Percentiles rank a stretch among this genome's conserved stretches.
phyloP scores from a whole-genome alignment of 768 basidiomycete genomes.

The Psilocybe sp. region DNA sequence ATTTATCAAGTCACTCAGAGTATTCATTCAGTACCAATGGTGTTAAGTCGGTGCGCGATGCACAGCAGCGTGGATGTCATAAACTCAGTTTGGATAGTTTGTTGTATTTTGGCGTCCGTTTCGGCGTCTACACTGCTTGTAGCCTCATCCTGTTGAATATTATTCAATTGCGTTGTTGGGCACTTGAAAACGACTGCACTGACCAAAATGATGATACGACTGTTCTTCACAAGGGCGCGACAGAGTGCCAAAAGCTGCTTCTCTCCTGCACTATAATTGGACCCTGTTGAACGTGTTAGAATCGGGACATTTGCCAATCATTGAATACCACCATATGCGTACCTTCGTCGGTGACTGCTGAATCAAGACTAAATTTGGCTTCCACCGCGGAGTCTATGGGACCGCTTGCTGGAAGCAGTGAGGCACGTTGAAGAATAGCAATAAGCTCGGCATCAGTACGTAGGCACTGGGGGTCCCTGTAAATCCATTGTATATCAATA shows the following conservation, averaged over 20 bases:
- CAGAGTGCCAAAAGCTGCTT: conserved; percentile 62
- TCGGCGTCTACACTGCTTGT: conserved; percentile 62
- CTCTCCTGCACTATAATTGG: conserved; percentile 68
- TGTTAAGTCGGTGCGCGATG: conserved; percentile 58
- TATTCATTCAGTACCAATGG: conserved; percentile 38
- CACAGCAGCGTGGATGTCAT: conserved; percentile 49
- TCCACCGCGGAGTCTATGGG: conserved; percentile 42
- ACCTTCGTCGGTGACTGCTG: conserved; percentile 64
- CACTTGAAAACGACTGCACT: conserved; percentile 13
- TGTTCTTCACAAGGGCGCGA: conserved; percentile 60
- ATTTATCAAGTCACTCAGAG: not conserved
- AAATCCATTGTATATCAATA: not conserved
- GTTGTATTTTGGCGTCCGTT: conserved; percentile 59
- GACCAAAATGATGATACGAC: conserved; percentile 55
- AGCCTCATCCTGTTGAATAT: conserved; percentile 52
- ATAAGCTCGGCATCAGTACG: conserved; percentile 62
- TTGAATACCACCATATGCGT: conserved; percentile 2
- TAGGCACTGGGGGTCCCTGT: conserved; percentile 50
- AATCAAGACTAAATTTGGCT: conserved; percentile 68
- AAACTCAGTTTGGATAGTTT: conserved; percentile 64
- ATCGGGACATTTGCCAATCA: not conserved
- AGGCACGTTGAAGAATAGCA: conserved; percentile 56
- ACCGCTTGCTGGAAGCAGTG: conserved; percentile 54
- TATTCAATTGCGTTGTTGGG: not conserved
- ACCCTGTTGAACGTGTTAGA: conserved; percentile 31